Percentiles rank a stretch among this genome's conserved stretches.
Conservation (phyloP, 306 rosid genomes). For the Sicyos baderoa region DNA sequence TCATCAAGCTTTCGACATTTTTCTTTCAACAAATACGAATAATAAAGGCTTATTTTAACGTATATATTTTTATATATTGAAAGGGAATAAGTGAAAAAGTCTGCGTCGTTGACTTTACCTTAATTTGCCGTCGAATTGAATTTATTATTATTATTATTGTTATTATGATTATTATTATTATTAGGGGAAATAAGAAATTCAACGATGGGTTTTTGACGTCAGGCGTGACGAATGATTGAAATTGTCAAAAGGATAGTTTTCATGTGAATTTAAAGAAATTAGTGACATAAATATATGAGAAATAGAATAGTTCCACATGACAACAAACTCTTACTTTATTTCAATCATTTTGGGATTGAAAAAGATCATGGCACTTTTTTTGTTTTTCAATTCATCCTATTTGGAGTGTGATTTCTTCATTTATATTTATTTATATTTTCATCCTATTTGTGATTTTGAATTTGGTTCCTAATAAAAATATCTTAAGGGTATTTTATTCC, state of each 20-base stretch:
- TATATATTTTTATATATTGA: neutral
- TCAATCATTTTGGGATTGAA: neutral
- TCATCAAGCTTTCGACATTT: slow-evolving; percentile 12
- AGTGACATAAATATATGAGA: neutral
- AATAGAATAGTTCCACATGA: neutral
- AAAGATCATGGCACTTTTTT: neutral
- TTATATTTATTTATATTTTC: no score
- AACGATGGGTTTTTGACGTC: neutral
- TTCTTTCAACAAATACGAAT: neutral
- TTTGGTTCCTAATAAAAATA: no score
- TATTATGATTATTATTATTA: neutral
- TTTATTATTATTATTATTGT: neutral
- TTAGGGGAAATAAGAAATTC: neutral
- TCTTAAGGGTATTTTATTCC: no score
- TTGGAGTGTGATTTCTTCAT: no score
- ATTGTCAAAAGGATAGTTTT: neutral
- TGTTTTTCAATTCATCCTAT: no score
- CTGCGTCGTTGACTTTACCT: neutral
- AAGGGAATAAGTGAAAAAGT: neutral
- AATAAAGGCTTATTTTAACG: slow-evolving; percentile 5
- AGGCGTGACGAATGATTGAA: slow-evolving; percentile 15
- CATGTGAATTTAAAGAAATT: neutral
- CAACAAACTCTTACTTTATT: neutral
- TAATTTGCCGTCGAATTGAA: neutral
- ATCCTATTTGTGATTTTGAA: no score